These are phyloP conservation scores for Glonium stellatum DNA, from an alignment of 495 filamentous ascomycete species.

Conservation along the genomic window DNA sequence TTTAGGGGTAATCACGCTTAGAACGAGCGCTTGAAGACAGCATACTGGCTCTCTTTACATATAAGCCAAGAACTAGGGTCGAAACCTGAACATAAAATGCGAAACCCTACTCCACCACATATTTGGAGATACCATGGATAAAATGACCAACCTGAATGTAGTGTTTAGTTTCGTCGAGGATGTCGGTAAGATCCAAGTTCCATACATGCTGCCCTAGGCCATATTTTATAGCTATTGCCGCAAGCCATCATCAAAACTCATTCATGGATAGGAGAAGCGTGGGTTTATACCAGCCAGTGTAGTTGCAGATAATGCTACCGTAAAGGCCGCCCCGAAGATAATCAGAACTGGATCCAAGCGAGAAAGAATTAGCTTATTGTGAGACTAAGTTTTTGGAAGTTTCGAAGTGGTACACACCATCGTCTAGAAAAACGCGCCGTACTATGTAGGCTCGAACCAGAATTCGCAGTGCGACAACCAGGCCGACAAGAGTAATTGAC, in stretches of 20 bases:
- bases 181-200: constrained; percentile 4
- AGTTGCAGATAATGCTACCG: constrained; percentile 15
- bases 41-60: too few relatives aligned
- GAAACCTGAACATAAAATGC: too few relatives aligned
- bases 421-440: too few relatives aligned
- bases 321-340: constrained; percentile 17
- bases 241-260: not conserved
- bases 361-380: not conserved
- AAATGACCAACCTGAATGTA: constrained; percentile 18
- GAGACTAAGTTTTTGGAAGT: too few relatives aligned
- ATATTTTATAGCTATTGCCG: constrained; percentile 8
- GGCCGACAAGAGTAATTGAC: not conserved
- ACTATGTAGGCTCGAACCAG: too few relatives aligned
- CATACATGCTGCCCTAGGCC: constrained; percentile 23
- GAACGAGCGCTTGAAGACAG: too few relatives aligned
- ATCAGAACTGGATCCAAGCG: constrained; percentile 12
- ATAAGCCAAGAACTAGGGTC: too few relatives aligned
- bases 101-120: too few relatives aligned
- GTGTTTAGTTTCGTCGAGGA: constrained; percentile 8
- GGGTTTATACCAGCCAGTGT: constrained; percentile 13
- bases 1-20: not conserved
- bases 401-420: too few relatives aligned
- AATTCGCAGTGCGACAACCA: not conserved
- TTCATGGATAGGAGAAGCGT: not conserved
- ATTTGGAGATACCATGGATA: not conserved